Percentiles rank a stretch among this genome's conserved stretches.
phyloP scores from a whole-genome alignment of 768 basidiomycete species.

The Psilocybe tampanensis region DNA sequence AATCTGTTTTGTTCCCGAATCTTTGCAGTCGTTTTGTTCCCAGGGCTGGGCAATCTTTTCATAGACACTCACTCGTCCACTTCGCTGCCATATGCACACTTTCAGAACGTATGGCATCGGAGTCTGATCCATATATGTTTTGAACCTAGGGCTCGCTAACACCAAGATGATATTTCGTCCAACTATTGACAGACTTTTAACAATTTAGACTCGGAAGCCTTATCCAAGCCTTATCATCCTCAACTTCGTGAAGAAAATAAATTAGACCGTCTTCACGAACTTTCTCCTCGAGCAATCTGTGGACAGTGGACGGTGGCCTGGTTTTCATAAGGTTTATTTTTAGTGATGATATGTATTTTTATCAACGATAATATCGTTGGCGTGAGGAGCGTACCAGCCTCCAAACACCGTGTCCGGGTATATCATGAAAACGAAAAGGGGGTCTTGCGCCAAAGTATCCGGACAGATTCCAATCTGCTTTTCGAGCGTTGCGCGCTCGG shows the following conservation, averaged over 20 bases:
- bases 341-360: background rate
- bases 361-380: background rate
- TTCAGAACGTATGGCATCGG: background rate
- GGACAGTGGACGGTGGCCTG: too few species aligned
- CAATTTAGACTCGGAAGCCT: too few species aligned
- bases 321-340: background rate
- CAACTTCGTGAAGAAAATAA: too few species aligned
- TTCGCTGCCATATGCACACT: background rate
- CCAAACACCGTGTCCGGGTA: background rate
- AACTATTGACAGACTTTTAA: too few species aligned
- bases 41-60: too few species aligned
- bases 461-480: slow-evolving; percentile 3
- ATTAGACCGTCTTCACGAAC: too few species aligned
- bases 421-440: background rate
- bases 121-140: background rate
- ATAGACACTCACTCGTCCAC: background rate
- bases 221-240: too few species aligned
- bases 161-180: too few species aligned
- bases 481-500: background rate
- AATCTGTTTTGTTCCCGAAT: background rate
- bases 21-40: too few species aligned
- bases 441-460: background rate
- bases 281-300: too few species aligned
- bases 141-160: too few species aligned
- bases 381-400: background rate